Evolutionary conservation across 345 rosid species (phyloP), one percentile per base, ranked within the genome.

Genomic region (Eutrema heterophyllum): DNA sequence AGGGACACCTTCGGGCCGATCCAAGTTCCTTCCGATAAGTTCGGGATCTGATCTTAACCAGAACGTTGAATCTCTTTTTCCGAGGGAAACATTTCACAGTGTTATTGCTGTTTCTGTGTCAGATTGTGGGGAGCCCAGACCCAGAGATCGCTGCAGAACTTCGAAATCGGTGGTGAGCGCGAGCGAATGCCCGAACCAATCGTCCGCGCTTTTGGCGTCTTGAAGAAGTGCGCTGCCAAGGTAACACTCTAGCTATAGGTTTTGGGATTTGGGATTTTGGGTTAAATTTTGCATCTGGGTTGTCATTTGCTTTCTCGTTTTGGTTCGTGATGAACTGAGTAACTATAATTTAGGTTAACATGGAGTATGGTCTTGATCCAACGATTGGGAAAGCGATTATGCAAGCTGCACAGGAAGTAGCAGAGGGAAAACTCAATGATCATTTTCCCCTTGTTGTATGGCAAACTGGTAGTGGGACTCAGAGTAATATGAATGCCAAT

Each of bases 381-480:
- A 75, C 85, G 8, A 80, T 92, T 35, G 97, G 91, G 56, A 92
- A 90, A 78, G 98, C 97, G 2, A 84, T 92, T 72, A 92, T 95
- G 92, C 83, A 88, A 82, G 99, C 97, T 3, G 87, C 99, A 1
- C 87, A 95, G 51, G 99, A 95, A 83, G 98, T 95, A 2, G 96
- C 97, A 1, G 96, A 90, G 41, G 97, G 97, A 41, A 91, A 87
- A 73, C 79, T 95, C 38, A 88, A 79, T 12, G 97, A 92, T 78
- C 97, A 92, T 68, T 95, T 95, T 40, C 97, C 96, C 0, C 97
- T 95, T 64, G 93, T 95, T 48, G 86, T 91, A 4, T 95, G 99
- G 99, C 99, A 95, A 85, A 92, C 99, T 68, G 99, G 99, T 60
- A 95, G 99, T 75, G 99, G 99, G 30, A 95, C 99, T 75, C 99